Percentiles rank a stretch among this genome's conserved stretches.
phyloP scores from a whole-genome alignment of 2,329 filamentous ascomycete genomes.

The Paecilomyces fulvus region DNA sequence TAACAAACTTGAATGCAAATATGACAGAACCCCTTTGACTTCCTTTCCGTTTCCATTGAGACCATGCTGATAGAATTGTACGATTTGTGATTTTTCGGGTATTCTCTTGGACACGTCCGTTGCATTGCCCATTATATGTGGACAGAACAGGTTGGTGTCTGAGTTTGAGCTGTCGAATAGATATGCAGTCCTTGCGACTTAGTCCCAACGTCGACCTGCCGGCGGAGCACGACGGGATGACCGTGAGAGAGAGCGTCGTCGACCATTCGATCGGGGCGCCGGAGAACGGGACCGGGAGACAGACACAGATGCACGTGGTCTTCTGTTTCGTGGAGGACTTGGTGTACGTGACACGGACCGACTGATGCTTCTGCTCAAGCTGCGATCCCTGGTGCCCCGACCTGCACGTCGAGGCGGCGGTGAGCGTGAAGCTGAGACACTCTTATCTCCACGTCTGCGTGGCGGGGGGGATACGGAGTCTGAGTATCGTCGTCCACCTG shows the following conservation, averaged over 20 bases:
- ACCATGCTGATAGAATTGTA: not conserved
- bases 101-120: not conserved
- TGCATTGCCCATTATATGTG: not conserved
- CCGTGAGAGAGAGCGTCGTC: conserved; percentile 13
- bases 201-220: conserved; percentile 2
- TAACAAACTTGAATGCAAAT: not conserved
- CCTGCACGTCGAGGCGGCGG: conserved; percentile 11
- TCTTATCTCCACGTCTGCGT: conserved; percentile 13
- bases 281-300: conserved; percentile 18
- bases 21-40: not conserved
- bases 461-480: conserved; percentile 23
- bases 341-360: conserved; percentile 17
- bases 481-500: conserved; percentile 14
- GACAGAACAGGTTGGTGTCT: too few relatives aligned
- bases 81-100: not conserved
- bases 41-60: not conserved
- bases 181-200: not conserved
- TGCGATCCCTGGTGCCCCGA: not conserved
- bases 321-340: conserved; percentile 11
- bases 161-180: not conserved
- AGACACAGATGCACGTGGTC: conserved; percentile 6
- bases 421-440: conserved; percentile 17
- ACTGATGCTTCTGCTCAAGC: conserved; percentile 11
- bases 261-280: conserved; percentile 7
- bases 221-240: conserved; percentile 8